These are phyloP conservation scores for Penium margaritaceum DNA, from an alignment of 139 green algal species.

Conservation along the genomic window DNA sequence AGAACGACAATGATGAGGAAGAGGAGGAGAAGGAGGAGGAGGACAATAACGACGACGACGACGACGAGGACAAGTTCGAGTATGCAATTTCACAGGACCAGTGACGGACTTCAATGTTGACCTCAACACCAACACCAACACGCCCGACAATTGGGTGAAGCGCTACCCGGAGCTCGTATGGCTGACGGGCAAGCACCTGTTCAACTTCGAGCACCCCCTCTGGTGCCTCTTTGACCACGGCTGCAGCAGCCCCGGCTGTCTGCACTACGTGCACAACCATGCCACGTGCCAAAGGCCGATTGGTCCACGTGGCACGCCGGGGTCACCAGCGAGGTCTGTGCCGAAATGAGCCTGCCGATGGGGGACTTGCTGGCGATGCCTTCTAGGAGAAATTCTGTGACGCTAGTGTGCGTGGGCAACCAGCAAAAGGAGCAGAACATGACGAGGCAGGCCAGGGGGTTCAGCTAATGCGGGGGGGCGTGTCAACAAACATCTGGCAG, in stretches of 20 bases:
- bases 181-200: slow-evolving; percentile 79
- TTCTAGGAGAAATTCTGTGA: slow-evolving; percentile 65
- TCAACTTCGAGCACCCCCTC: slow-evolving; percentile 90
- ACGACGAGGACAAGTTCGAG: too few species aligned
- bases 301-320: slow-evolving; percentile 61
- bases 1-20: too few species aligned
- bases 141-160: slow-evolving; percentile 61
- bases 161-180: slow-evolving; percentile 79
- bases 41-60: too few species aligned
- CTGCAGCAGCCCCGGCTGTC: slow-evolving; percentile 72
- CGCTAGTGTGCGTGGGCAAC: slow-evolving; percentile 82
- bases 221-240: slow-evolving; percentile 63
- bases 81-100: background rate
- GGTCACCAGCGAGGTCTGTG: slow-evolving; percentile 68
- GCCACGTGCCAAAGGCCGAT: slow-evolving; percentile 62
- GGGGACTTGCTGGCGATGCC: slow-evolving; percentile 76
- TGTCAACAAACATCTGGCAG: slow-evolving; percentile 77
- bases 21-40: slow-evolving; percentile 16
- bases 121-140: slow-evolving; percentile 8
- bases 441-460: slow-evolving; percentile 92
- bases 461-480: slow-evolving; percentile 71
- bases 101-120: slow-evolving; percentile 10
- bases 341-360: slow-evolving; percentile 72
- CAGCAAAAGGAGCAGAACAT: slow-evolving; percentile 97
- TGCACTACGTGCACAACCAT: slow-evolving; percentile 87